Base-by-base conservation (phyloP, 1,284 basidiomycete genomes). In the Cystobasidium sp. region DNA sequence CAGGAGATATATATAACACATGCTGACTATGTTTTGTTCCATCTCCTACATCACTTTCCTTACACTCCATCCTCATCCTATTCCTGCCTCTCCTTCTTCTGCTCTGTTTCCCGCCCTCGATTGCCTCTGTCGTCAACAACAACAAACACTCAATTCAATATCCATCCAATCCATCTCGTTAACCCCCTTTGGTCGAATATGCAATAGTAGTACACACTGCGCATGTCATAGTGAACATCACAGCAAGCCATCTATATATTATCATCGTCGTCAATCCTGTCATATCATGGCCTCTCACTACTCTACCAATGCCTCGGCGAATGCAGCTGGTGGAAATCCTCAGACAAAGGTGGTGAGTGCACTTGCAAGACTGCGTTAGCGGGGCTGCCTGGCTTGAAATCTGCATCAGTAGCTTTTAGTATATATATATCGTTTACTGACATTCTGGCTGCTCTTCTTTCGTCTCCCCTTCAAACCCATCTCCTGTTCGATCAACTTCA, bases 261-360 rank as follows among this genome's bases (percentile, higher is more conserved):
- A 18, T 37, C 24, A 49, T 49, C 46, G n/a, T n/a, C 46, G 12
- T 49, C 46, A n/a, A 16, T 18, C 7, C 24, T 24, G 9, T 16
- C 10, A 16, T 12, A 37, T 6, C 43, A 63, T 63, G 61, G 43
- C 61, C 16, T 51, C 49, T 47, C 61, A 63, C 43, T 51, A 63
- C 31, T 47, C 43, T 10, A 22, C 44, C 61, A 63, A 63, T 63
- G 61, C 61, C 12, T 47, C 44, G 6, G 61, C 61, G 8, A 44
- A 41, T 12, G 56, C 56, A 41, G 56, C 56, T 24, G 56, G 37
- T 18, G 56, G 56, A 18, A 59, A 59, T n/a, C 37, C 56, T 41
- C 37, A 47, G 47, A 66, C 64, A 53, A 66, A 66, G 51, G 64
- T 66, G 49, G 64, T 66, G 39, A 41, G 64, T 53, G 20, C 31